Conservation (phyloP, 352 stramenopile genomes). For the Sclerospora graminicola region DNA sequence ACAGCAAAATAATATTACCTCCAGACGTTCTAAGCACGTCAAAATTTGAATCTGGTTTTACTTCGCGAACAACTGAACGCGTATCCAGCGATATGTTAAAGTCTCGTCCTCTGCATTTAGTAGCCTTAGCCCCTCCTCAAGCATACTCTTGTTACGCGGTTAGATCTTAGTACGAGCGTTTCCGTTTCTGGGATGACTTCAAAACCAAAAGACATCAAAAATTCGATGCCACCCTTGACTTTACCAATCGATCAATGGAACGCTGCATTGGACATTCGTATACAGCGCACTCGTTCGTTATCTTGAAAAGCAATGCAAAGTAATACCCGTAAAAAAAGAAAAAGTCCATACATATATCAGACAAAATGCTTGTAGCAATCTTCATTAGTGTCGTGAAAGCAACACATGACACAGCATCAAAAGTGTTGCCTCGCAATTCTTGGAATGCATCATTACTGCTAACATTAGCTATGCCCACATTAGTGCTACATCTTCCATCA, state of each 20-base stretch:
- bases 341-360: conserved; percentile 46
- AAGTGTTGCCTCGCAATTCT: conserved; percentile 58
- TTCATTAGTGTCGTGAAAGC: too few species aligned
- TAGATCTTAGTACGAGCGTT: too few species aligned
- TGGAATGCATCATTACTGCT: conserved; percentile 68
- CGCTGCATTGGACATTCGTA: too few species aligned
- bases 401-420: conserved; percentile 65
- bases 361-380: conserved; percentile 81
- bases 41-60: conserved; percentile 36
- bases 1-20: conserved; percentile 24
- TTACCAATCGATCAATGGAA: too few species aligned
- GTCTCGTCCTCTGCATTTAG: too few species aligned
- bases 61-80: conserved; percentile 38
- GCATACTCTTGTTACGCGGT: too few species aligned
- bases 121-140: too few species aligned
- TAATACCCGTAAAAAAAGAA: background rate
- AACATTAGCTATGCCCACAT: too few species aligned
- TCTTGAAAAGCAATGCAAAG: too few species aligned
- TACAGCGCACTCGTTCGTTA: too few species aligned
- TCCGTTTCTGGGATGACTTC: conserved; percentile 33
- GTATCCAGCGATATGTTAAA: conserved; percentile 45
- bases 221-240: too few species aligned
- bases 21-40: conserved; percentile 73
- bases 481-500: too few species aligned
- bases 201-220: conserved; percentile 72